phyloP scores from a whole-genome alignment of 768 basidiomycete genomes.

The Pleurotus tuber-regium region DNA sequence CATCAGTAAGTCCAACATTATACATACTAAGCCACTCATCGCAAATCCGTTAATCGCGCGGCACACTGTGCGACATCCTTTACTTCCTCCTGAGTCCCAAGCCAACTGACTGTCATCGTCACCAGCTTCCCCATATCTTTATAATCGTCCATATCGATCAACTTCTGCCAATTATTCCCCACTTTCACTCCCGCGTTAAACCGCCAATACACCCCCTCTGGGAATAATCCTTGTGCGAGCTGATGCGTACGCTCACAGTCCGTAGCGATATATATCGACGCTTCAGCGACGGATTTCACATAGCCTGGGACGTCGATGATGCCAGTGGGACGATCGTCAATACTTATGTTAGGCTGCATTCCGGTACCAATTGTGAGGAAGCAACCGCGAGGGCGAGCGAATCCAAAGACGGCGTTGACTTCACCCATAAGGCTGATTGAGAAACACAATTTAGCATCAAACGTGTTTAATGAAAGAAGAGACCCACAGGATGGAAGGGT shows the following conservation, averaged over 20 bases:
- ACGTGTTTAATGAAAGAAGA: not conserved
- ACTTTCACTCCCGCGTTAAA: not conserved
- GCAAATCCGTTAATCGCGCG: not conserved
- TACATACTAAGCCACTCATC: not conserved
- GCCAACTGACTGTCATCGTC: not conserved
- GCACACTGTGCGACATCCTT: not conserved
- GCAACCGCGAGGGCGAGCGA: slow-evolving; percentile 20
- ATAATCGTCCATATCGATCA: not conserved
- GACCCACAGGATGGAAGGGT: slow-evolving; percentile 24
- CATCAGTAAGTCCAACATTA: not conserved
- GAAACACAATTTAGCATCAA: not conserved
- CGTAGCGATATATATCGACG: not conserved
- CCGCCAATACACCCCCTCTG: not conserved
- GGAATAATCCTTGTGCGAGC: not conserved
- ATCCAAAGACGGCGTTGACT: slow-evolving; percentile 19
- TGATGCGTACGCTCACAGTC: not conserved
- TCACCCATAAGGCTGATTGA: slow-evolving; percentile 24
- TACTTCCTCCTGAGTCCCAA: not conserved
- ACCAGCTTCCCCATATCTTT: not conserved
- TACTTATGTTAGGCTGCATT: slow-evolving; percentile 18
- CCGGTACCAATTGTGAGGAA: slow-evolving; percentile 25
- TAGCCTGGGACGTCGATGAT: not conserved
- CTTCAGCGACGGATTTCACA: not conserved
- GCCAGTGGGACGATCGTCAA: not conserved
- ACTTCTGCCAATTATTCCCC: not conserved